These are phyloP conservation scores for Sporothrix brasiliensis DNA, from an alignment of 2,329 filamentous ascomycete species.

Conservation along the genomic window DNA sequence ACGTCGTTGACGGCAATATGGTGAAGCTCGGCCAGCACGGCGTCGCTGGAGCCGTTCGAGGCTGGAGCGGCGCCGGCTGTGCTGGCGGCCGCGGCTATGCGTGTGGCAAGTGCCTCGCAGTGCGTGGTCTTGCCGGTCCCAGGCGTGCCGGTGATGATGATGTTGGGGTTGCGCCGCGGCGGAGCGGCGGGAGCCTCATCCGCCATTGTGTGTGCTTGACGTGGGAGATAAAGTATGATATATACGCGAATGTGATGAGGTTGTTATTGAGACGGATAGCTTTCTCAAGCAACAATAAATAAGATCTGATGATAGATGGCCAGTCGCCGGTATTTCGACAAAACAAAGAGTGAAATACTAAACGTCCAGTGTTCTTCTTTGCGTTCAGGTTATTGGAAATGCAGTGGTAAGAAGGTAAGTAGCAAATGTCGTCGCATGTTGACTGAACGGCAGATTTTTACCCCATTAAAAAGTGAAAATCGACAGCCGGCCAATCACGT, in stretches of 20 bases:
- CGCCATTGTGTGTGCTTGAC: constrained; percentile 22
- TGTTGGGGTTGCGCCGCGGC: constrained; percentile 67
- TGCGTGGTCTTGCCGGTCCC: constrained; percentile 96
- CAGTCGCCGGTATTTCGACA: not conserved
- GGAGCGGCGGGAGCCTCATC: constrained; percentile 21
- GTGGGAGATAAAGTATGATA: not conserved
- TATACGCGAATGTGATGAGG: not conserved
- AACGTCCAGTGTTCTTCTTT: not conserved
- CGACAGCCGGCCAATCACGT: constrained; percentile 28
- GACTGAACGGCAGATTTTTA: constrained; percentile 30
- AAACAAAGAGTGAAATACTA: too few species aligned
- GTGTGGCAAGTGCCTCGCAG: constrained; percentile 76
- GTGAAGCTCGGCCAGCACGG: constrained; percentile 53
- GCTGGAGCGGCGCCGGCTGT: not conserved
- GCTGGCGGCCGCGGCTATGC: constrained; percentile 48
- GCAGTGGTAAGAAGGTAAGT: not conserved
- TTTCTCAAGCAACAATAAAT: not conserved
- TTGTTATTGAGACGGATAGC: not conserved
- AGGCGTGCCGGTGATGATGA: constrained; percentile 93
- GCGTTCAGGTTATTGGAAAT: not conserved
- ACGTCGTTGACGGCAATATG: constrained; percentile 89
- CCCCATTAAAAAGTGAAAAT: constrained; percentile 10
- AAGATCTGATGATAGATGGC: not conserved
- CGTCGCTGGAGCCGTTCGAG: constrained; percentile 45
- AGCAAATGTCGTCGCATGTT: not conserved